phyloP scores from a whole-genome alignment of 2,329 filamentous ascomycete genomes.

The Colletotrichum coccodes region DNA sequence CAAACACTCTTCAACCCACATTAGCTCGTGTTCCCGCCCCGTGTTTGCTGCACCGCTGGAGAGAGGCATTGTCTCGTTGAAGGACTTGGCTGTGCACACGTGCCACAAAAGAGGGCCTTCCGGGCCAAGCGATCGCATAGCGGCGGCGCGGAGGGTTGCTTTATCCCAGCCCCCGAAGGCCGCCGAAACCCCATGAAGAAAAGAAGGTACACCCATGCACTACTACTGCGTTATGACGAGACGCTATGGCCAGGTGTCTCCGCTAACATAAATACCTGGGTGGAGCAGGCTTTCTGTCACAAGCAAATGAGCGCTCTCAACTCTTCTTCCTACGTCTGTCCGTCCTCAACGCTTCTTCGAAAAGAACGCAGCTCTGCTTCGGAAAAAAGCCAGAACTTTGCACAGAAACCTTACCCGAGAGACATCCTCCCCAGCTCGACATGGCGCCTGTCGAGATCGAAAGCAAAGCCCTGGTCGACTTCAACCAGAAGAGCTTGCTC shows the following conservation, averaged over 20 bases:
- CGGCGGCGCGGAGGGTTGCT: conserved; percentile 7
- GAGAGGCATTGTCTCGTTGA: background rate
- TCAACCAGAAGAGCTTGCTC: conserved; percentile 73
- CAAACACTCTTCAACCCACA: background rate
- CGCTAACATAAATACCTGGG: conserved; percentile 23
- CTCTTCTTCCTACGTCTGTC: conserved; percentile 9
- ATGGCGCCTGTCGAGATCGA: conserved; percentile 51
- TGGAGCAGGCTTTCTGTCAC: conserved; percentile 31
- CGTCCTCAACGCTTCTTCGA: conserved; percentile 26
- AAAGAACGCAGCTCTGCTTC: conserved; percentile 7
- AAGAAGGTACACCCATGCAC: conserved; percentile 8
- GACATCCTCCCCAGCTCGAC: conserved; percentile 20
- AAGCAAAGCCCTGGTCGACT: conserved; percentile 64
- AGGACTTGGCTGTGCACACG: background rate
- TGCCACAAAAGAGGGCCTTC: background rate
- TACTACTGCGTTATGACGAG: conserved; percentile 23
- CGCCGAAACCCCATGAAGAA: conserved; percentile 10
- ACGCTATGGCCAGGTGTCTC: conserved; percentile 33
- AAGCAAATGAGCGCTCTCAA: conserved; percentile 12
- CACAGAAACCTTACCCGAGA: background rate
- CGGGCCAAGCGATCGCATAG: conserved; percentile 8
- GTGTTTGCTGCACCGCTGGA: background rate
- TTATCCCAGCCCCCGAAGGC: conserved; percentile 8
- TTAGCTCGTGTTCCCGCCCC: background rate
- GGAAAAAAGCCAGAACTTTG: background rate